Percentiles rank a stretch among this genome's conserved stretches.
phyloP scores from a whole-genome alignment of 108 stramenopile species.

The Parietichytrium sp. region DNA sequence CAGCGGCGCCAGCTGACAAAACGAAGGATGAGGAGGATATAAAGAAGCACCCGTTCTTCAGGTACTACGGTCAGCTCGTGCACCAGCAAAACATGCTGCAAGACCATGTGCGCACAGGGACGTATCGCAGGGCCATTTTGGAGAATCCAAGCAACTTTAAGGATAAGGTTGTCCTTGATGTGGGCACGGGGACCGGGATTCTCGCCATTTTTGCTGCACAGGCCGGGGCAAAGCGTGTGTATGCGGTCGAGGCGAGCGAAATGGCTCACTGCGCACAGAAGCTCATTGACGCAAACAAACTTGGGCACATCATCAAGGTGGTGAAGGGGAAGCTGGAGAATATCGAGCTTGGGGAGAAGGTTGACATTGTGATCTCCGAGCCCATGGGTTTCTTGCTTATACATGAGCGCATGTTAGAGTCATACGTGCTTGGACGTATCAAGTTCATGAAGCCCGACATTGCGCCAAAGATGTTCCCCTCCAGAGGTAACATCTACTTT shows the following conservation, averaged over 20 bases:
- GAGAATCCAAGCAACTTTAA: constrained; percentile 57
- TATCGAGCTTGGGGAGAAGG: constrained; percentile 64
- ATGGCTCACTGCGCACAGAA: constrained; percentile 55
- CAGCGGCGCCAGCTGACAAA: neutral
- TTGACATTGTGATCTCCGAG: constrained; percentile 70
- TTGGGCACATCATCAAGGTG: constrained; percentile 24
- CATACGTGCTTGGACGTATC: constrained; percentile 58
- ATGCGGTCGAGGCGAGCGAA: constrained; percentile 67
- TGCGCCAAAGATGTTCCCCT: constrained; percentile 56
- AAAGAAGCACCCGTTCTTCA: constrained; percentile 50
- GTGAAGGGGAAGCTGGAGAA: constrained; percentile 65
- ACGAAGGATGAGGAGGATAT: constrained; percentile 22
- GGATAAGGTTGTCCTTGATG: constrained; percentile 67
- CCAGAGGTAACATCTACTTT: constrained; percentile 53
- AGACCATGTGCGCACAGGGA: constrained; percentile 62
- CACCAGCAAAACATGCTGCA: constrained; percentile 69
- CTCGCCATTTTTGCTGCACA: constrained; percentile 68
- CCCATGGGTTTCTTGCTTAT: constrained; percentile 71
- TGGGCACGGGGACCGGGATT: constrained; percentile 68
- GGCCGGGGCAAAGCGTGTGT: constrained; percentile 62
- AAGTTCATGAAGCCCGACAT: constrained; percentile 62
- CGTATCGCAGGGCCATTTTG: constrained; percentile 63
- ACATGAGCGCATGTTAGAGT: constrained; percentile 72
- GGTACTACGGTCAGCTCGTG: constrained; percentile 53
- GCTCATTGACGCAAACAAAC: constrained; percentile 48